Evolutionary conservation across 306 rosid genomes (phyloP).

Genomic region (Vicia sativa): DNA sequence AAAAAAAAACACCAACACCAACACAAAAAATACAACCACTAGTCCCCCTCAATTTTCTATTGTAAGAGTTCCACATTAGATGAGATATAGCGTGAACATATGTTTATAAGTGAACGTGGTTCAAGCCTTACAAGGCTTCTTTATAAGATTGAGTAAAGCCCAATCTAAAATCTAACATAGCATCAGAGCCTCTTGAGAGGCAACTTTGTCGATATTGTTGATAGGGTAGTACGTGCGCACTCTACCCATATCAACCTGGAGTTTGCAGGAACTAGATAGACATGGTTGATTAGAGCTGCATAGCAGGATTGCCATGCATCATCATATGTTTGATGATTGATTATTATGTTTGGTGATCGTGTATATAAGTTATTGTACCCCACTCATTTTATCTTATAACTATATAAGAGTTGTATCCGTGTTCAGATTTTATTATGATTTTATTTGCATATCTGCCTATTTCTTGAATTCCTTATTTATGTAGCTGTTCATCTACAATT

Average conservation of each 20-base stretch:
- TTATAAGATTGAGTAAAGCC: too few species aligned
- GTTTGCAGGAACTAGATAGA: neutral
- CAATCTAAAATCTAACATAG: too few species aligned
- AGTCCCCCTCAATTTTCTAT: too few species aligned
- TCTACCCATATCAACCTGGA: neutral
- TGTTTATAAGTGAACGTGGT: too few species aligned
- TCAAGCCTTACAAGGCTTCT: too few species aligned
- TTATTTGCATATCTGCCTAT: neutral
- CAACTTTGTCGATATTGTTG: neutral
- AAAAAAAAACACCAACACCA: too few species aligned
- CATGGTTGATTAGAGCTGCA: neutral
- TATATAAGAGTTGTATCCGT: neutral
- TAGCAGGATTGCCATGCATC: neutral
- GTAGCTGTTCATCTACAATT: neutral
- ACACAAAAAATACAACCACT: too few species aligned
- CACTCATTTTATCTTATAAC: neutral
- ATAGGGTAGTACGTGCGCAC: neutral
- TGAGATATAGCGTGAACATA: too few species aligned
- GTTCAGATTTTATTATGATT: neutral
- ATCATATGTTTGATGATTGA: too few species aligned
- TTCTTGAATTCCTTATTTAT: conserved; percentile 2
- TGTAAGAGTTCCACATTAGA: too few species aligned
- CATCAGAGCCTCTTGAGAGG: too few species aligned
- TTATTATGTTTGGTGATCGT: neutral
- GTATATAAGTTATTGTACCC: neutral